Evolutionary conservation across 2,329 filamentous ascomycete species (phyloP).

Genomic region (Ophiostoma angusticollis): DNA sequence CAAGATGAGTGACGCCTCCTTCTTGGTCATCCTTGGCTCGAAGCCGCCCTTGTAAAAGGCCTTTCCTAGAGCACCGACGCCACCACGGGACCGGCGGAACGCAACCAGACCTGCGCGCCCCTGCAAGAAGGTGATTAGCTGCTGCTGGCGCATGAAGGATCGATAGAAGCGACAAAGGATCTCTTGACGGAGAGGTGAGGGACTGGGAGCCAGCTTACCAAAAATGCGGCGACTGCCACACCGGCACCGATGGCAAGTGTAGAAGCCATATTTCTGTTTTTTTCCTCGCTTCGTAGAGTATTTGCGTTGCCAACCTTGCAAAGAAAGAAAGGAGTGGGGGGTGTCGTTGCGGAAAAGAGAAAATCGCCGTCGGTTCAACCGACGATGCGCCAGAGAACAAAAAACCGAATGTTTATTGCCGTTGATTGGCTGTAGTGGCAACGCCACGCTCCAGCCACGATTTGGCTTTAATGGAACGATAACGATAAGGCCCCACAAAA

Average conservation of each 20-base stretch:
- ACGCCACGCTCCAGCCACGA: slow-evolving; percentile 8
- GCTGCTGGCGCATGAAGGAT: too few species aligned
- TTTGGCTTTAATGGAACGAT: neutral
- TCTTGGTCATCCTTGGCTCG: slow-evolving; percentile 83
- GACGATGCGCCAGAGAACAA: neutral
- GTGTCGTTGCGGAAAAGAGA: neutral
- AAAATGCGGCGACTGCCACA: slow-evolving; percentile 52
- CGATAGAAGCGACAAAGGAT: too few species aligned
- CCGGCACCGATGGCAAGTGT: slow-evolving; percentile 46
- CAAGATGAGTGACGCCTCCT: slow-evolving; percentile 82
- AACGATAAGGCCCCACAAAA: slow-evolving; percentile 15
- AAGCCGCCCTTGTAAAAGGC: slow-evolving; percentile 99
- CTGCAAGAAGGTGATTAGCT: slow-evolving; percentile 40
- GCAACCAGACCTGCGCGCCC: slow-evolving; percentile 88
- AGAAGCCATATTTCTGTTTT: slow-evolving; percentile 40
- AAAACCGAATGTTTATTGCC: neutral
- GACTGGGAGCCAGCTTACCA: too few species aligned
- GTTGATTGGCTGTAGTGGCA: neutral
- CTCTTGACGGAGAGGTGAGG: too few species aligned
- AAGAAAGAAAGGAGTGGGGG: too few species aligned
- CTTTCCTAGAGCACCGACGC: slow-evolving; percentile 69
- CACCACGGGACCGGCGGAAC: slow-evolving; percentile 67
- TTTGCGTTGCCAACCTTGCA: too few species aligned
- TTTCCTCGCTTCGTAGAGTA: neutral
- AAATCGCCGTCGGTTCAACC: neutral